Conservation (phyloP, 1,284 basidiomycete species). For the Trichosporon faecale region DNA sequence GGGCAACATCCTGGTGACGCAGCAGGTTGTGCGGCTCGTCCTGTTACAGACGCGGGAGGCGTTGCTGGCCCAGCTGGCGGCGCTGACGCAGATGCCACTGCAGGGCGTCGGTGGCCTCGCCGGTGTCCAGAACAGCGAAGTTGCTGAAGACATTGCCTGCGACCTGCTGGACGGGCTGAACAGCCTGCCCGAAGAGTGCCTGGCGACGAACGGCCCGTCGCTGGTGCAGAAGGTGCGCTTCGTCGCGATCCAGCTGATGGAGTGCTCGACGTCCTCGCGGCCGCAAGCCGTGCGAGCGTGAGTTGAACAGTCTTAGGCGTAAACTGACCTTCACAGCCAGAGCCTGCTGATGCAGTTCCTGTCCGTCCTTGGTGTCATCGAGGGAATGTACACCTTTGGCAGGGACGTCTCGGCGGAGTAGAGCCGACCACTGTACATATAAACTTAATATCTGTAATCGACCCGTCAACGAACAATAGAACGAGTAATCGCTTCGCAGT, state of each 20-base stretch:
- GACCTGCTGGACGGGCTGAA: constrained; percentile 46
- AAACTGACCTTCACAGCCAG: constrained; percentile 30
- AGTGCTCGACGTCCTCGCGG: constrained; percentile 28
- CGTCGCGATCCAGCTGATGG: constrained; percentile 47
- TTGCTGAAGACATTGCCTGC: constrained; percentile 42
- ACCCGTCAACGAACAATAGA: not conserved
- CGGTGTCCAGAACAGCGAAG: constrained; percentile 32
- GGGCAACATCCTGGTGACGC: constrained; percentile 48
- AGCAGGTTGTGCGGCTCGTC: constrained; percentile 42
- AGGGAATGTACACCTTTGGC: constrained; percentile 44
- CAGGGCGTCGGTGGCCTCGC: constrained; percentile 30
- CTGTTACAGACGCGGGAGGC: constrained; percentile 40
- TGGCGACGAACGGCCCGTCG: constrained; percentile 45
- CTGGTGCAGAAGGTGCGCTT: constrained; percentile 49
- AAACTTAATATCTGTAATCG: not conserved
- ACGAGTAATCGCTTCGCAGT: not conserved
- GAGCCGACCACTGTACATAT: not conserved
- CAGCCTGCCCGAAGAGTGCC: constrained; percentile 41
- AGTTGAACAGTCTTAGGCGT: constrained; percentile 16
- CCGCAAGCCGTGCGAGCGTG: constrained; percentile 35
- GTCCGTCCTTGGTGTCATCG: constrained; percentile 43
- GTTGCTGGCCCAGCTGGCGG: constrained; percentile 34
- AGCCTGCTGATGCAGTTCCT: constrained; percentile 45
- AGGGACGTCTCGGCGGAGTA: constrained; percentile 36
- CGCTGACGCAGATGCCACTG: constrained; percentile 38